phyloP scores from a whole-genome alignment of 2,329 filamentous ascomycete genomes.

The Pseudogymnoascus sp. region DNA sequence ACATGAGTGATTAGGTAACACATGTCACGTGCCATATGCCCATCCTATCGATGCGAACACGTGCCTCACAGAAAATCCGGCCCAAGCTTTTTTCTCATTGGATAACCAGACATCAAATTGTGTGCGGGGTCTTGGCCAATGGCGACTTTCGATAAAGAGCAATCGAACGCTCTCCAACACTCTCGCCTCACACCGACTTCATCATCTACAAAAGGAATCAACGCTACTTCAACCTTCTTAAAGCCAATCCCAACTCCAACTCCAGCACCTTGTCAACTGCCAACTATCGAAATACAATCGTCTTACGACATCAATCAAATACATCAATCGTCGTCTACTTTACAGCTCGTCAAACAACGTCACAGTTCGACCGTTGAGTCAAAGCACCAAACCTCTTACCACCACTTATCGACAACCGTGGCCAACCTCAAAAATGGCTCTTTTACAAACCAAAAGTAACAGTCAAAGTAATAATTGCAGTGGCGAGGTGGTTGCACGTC shows the following conservation, averaged over 20 bases:
- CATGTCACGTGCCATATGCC: conserved; percentile 31
- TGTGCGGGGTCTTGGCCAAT: conserved; percentile 7
- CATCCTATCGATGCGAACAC: conserved; percentile 35
- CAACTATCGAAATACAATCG: not conserved
- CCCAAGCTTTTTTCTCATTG: conserved; percentile 3
- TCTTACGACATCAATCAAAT: conserved; percentile 4
- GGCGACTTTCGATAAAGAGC: conserved; percentile 4
- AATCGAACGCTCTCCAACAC: conserved; percentile 4
- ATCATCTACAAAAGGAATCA: not conserved
- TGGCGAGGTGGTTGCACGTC: conserved; percentile 47
- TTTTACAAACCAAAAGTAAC: conserved; percentile 27
- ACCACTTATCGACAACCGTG: conserved; percentile 21
- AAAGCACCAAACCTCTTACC: conserved; percentile 2
- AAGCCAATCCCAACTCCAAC: not conserved
- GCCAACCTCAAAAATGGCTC: conserved; percentile 28
- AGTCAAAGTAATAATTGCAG: conserved; percentile 70
- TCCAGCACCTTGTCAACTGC: not conserved
- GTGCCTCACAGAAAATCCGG: not conserved
- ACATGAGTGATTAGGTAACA: not conserved
- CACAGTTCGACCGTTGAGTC: not conserved
- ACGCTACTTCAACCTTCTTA: not conserved
- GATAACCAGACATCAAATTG: not conserved
- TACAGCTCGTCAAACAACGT: not conserved
- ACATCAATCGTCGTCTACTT: not conserved
- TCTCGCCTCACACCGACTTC: conserved; percentile 6